These are phyloP conservation scores for Neoboletus magnificus DNA, from an alignment of 768 basidiomycete genomes.

Conservation along the genomic window DNA sequence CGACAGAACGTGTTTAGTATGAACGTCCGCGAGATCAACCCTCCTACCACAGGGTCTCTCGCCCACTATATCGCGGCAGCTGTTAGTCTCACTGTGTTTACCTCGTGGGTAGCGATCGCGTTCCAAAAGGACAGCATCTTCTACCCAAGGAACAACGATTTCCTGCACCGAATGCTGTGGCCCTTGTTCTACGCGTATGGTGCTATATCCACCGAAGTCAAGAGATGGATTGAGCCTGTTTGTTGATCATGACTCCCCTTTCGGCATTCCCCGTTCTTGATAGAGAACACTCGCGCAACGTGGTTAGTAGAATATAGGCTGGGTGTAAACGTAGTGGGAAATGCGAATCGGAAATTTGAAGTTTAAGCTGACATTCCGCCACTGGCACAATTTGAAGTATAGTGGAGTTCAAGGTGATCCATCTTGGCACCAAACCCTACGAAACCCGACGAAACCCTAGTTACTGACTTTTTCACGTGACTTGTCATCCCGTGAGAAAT, in stretches of 20 bases:
- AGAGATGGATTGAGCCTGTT: not conserved
- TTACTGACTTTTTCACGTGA: no score
- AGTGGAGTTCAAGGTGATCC: no score
- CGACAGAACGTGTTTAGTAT: slow-evolving; percentile 32
- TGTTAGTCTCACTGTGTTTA: slow-evolving; percentile 44
- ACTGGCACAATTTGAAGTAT: no score
- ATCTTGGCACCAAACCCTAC: no score
- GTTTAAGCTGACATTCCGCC: no score
- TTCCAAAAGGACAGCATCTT: slow-evolving; percentile 36
- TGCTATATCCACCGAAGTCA: not conserved
- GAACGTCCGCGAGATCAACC: slow-evolving; percentile 30
- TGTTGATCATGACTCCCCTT: not conserved
- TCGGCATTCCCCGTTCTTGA: not conserved
- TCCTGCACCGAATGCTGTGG: slow-evolving; percentile 19
- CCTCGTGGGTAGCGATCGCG: slow-evolving; percentile 53
- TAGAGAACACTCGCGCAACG: not conserved
- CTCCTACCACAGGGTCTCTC: slow-evolving; percentile 28
- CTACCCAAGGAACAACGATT: slow-evolving; percentile 1
- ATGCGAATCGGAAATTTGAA: no score
- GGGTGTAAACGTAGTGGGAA: no score
- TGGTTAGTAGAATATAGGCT: no score
- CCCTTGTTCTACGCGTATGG: slow-evolving; percentile 17
- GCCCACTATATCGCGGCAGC: slow-evolving; percentile 39
- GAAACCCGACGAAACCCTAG: no score
- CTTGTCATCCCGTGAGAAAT: no score